phyloP scores from a whole-genome alignment of 2,329 filamentous ascomycete species.

The Decorospora gaudefroyi region DNA sequence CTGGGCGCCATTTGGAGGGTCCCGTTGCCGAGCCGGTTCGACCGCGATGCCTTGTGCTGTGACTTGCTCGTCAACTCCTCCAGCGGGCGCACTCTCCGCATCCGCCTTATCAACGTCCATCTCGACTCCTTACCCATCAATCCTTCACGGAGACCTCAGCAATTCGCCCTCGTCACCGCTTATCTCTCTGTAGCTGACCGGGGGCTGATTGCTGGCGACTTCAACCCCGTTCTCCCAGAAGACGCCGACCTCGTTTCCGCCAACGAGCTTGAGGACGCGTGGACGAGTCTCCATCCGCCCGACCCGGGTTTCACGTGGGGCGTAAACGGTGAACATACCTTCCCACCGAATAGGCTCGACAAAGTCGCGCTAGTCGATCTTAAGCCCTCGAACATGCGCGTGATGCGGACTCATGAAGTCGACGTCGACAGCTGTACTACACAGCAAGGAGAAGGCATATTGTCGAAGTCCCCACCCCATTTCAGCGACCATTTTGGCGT shows the following conservation, averaged over 20 bases:
- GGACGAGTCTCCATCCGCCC: background rate
- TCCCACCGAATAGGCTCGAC: conserved; percentile 5
- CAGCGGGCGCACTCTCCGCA: background rate
- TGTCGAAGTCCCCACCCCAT: background rate
- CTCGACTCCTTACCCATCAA: conserved; percentile 8
- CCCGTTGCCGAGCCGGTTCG: conserved; percentile 7
- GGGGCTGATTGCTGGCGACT: conserved; percentile 7
- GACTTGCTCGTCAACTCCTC: conserved; percentile 5
- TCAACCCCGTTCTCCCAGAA: conserved; percentile 7
- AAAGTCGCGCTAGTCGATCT: conserved; percentile 4
- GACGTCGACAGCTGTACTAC: too few relatives aligned
- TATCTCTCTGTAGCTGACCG: conserved; percentile 5
- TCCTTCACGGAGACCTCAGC: conserved; percentile 7
- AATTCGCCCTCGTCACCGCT: background rate
- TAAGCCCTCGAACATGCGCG: background rate
- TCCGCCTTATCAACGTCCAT: conserved; percentile 8
- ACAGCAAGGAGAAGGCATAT: too few relatives aligned
- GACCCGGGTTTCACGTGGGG: conserved; percentile 9
- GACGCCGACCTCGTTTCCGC: conserved; percentile 3
- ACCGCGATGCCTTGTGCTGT: conserved; percentile 8
- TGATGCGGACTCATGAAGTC: conserved; percentile 6
- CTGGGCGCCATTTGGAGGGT: conserved; percentile 6
- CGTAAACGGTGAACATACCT: conserved; percentile 6
- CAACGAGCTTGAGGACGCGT: conserved; percentile 6
- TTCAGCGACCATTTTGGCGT: conserved; percentile 12